phyloP scores from a whole-genome alignment of 1,284 basidiomycete genomes.

The Cutaneotrichosporon cavernicola region DNA sequence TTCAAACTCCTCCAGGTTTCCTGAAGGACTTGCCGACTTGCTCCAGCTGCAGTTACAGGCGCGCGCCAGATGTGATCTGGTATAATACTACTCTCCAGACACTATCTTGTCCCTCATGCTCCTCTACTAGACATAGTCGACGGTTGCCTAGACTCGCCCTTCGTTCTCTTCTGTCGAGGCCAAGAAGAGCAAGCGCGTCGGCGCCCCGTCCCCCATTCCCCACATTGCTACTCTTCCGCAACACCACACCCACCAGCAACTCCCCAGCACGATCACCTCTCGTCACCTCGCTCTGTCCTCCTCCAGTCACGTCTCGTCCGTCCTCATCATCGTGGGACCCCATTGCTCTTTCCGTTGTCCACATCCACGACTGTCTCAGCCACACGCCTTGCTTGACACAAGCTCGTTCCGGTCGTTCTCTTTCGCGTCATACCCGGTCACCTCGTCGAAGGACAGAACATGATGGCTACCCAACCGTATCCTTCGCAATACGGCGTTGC shows the following conservation, averaged over 20 bases:
- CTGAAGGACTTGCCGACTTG: neutral
- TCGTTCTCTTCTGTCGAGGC: neutral
- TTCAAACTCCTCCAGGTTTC: neutral
- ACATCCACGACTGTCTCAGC: neutral
- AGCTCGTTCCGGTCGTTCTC: neutral
- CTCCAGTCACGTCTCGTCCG: neutral
- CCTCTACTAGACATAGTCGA: neutral
- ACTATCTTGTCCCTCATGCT: neutral
- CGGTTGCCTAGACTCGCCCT: neutral
- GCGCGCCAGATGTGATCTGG: conserved; percentile 4
- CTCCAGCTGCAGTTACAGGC: neutral
- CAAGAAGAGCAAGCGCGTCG: conserved; percentile 2
- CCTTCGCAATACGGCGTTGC: conserved; percentile 15
- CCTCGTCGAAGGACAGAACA: conserved; percentile 4
- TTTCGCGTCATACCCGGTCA: neutral
- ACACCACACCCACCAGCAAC: too few relatives aligned
- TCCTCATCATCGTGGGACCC: neutral
- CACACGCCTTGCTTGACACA: neutral
- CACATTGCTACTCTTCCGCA: conserved; percentile 1
- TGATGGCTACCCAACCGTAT: conserved; percentile 25
- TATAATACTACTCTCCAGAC: neutral
- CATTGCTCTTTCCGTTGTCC: neutral
- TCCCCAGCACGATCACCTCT: neutral
- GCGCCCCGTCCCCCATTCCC: neutral
- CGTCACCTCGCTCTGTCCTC: neutral